A percentile compares a stretch with the other conserved stretches of the same genome.
phyloP scores from a whole-genome alignment of 768 basidiomycete species.

The Mycena venus region DNA sequence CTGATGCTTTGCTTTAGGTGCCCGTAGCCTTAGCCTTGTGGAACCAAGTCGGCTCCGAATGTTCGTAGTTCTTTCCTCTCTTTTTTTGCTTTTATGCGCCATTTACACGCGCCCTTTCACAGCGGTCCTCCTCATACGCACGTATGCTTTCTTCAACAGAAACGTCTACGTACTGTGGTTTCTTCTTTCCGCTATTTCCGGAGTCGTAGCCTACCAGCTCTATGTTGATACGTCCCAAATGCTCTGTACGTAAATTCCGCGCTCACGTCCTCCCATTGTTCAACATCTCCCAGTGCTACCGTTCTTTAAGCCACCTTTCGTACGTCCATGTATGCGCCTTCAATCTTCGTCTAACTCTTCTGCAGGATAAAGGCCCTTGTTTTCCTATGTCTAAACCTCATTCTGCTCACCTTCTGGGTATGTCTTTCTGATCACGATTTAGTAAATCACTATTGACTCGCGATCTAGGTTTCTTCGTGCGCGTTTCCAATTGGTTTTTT shows the following conservation, averaged over 20 bases:
- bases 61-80: constrained; percentile 47
- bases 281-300: constrained; percentile 63
- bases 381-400: constrained; percentile 87
- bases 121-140: constrained; percentile 87
- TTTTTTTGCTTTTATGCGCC: constrained; percentile 17
- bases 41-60: constrained; percentile 89
- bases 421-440: constrained; percentile 29
- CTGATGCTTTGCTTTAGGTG: constrained; percentile 58
- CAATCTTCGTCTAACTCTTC: neutral
- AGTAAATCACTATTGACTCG: constrained; percentile 12
- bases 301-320: constrained; percentile 74
- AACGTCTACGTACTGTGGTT: constrained; percentile 76
- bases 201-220: constrained; percentile 85
- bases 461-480: constrained; percentile 67
- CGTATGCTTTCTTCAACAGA: constrained; percentile 89
- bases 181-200: constrained; percentile 75
- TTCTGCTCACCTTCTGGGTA: constrained; percentile 86
- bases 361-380: constrained; percentile 73
- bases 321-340: constrained; percentile 45
- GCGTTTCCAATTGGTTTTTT: constrained; percentile 39
- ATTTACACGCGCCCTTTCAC: constrained; percentile 35
- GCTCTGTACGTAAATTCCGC: constrained; percentile 64
- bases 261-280: neutral
- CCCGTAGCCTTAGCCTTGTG: constrained; percentile 88
- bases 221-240: constrained; percentile 86